Conservation (phyloP, 495 filamentous ascomycete species). For the Hapsidospora chrysogenum region DNA sequence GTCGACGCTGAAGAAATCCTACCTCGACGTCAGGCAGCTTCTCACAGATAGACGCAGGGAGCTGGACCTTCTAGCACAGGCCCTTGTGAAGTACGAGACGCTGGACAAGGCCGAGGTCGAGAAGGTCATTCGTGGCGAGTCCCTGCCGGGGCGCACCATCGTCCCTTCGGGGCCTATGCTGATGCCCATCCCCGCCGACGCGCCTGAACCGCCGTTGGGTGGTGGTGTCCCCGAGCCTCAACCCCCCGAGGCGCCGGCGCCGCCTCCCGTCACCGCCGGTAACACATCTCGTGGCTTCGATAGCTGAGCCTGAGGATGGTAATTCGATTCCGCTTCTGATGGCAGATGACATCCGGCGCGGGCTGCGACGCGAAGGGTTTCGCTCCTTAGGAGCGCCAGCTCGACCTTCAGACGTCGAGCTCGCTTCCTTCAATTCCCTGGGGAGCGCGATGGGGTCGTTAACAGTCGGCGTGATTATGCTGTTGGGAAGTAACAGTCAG, state of each 20-base stretch:
- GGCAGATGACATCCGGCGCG: too few relatives aligned
- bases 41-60: conserved; percentile 58
- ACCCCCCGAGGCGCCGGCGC: conserved; percentile 5
- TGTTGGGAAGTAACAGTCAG: too few relatives aligned
- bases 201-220: conserved; percentile 9
- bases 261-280: too few relatives aligned
- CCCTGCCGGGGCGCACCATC: conserved; percentile 37
- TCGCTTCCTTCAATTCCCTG: too few relatives aligned
- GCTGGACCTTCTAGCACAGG: conserved; percentile 71
- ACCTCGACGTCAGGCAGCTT: conserved; percentile 53
- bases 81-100: conserved; percentile 87
- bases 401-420: too few relatives aligned
- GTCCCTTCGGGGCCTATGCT: conserved; percentile 31
- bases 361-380: too few relatives aligned
- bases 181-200: conserved; percentile 18
- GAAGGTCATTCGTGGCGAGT: conserved; percentile 72
- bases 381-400: too few relatives aligned
- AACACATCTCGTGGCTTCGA: not conserved
- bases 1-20: conserved; percentile 65
- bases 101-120: conserved; percentile 76
- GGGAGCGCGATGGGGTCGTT: too few relatives aligned
- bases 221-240: conserved; percentile 1
- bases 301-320: too few relatives aligned
- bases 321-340: too few relatives aligned
- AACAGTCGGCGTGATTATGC: too few relatives aligned